Percentiles rank a stretch among this genome's conserved stretches.
Conservation (phyloP, 164 flowering plant genomes). For the Liquidambar formosana region DNA sequence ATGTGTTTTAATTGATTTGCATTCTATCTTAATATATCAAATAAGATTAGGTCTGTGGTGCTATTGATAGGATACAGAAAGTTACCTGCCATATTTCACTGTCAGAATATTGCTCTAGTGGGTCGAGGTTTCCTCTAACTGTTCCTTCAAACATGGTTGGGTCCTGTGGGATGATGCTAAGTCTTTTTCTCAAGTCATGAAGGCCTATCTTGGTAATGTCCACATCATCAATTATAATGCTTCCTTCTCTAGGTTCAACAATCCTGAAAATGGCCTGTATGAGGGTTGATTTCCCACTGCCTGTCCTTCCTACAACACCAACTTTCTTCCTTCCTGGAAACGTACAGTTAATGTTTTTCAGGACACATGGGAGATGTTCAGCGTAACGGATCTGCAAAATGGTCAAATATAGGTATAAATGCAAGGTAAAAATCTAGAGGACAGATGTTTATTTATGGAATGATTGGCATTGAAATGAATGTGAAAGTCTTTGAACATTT, state of each 20-base stretch:
- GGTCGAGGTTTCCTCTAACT: slow-evolving; percentile 87
- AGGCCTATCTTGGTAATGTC: slow-evolving; percentile 82
- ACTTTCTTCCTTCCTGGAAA: slow-evolving; percentile 63
- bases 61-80: neutral
- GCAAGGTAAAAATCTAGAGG: too few relatives aligned
- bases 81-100: slow-evolving; percentile 79
- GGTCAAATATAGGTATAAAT: neutral
- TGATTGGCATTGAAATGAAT: neutral
- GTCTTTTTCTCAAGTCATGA: slow-evolving; percentile 83
- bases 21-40: neutral
- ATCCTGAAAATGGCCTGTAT: slow-evolving; percentile 81
- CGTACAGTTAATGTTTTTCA: slow-evolving; percentile 61
- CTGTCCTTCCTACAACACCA: slow-evolving; percentile 78
- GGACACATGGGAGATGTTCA: slow-evolving; percentile 61
- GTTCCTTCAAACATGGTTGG: slow-evolving; percentile 93
- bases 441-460: neutral
- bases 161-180: slow-evolving; percentile 94
- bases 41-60: too few relatives aligned
- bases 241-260: slow-evolving; percentile 81
- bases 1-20: neutral
- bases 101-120: slow-evolving; percentile 67
- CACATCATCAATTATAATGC: slow-evolving; percentile 69
- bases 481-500: neutral
- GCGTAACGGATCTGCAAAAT: slow-evolving; percentile 65
- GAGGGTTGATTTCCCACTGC: slow-evolving; percentile 77